Evolutionary conservation across 1,284 basidiomycete genomes (phyloP), one percentile per base, ranked within the genome.

Genomic region (Melampsora larici-populina): DNA sequence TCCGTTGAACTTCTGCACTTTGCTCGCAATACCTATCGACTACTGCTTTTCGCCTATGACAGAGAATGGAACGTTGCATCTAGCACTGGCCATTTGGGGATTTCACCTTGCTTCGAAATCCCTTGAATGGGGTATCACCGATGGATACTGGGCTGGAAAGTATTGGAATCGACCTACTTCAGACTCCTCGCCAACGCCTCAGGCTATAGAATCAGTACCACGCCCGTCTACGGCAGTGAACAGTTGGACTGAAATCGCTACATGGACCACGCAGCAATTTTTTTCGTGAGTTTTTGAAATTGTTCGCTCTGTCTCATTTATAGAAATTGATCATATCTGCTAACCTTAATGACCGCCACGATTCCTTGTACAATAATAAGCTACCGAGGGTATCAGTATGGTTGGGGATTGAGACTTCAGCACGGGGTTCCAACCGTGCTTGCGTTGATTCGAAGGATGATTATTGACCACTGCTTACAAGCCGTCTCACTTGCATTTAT

Each of bases 101-200:
- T 36, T 65, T 64, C 72, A 75, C 67, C 72, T 75, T 13, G 31
- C 65, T 55, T 55, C 58, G 63, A 58, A 40, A 24, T 75, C 72
- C 1, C 58, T 75, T 46, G 72, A 75, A 26, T 75, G 72, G 72
- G 72, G 63, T n/a, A 31, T 73, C 18, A 65, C 18, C 26, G 13
- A 21, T 18, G 33, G 49, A 17, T 67, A n/a, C n/a, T n/a, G n/a
- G n/a, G n/a, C n/a, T n/a, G n/a, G n/a, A n/a, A n/a, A n/a, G n/a
- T n/a, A n/a, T 36, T 55, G 6, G 65, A 67, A 31, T 49, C 55
- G 26, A 31, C 51, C 4, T 63, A 33, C 17, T 36, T 67, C 24
- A 58, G 15, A 4, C 26, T 13, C 21, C 6, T 9, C 15, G 49
- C 58, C 17, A 46, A 63, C 13, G 4, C 62, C n/a, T n/a, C n/a